Conservation (phyloP, 257 asterid genomes). For the Capsicum pubescens region DNA sequence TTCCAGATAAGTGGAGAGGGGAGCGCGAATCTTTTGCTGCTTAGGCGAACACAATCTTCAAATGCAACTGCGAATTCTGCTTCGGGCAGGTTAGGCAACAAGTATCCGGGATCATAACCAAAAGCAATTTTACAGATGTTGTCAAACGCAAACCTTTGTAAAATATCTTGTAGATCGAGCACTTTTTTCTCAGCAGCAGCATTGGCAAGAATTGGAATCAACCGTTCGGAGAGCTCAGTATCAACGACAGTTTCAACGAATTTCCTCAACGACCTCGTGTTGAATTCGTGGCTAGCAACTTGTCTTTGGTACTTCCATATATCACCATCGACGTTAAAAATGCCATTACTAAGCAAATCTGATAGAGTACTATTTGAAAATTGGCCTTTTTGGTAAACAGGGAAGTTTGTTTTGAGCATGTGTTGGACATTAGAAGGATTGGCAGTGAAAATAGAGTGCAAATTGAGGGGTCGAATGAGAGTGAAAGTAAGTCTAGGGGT, state of each 20-base stretch:
- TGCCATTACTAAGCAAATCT: slow-evolving; percentile 72
- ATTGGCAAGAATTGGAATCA: slow-evolving; percentile 47
- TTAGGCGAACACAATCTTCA: slow-evolving; percentile 43
- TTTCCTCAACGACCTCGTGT: slow-evolving; percentile 53
- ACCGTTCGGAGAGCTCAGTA: slow-evolving; percentile 46
- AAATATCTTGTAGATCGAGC: slow-evolving; percentile 63
- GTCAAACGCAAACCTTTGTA: slow-evolving; percentile 74
- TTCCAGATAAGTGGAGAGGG: slow-evolving; percentile 52
- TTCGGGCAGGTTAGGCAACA: slow-evolving; percentile 52
- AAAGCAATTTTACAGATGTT: slow-evolving; percentile 69
- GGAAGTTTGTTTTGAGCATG: slow-evolving; percentile 61
- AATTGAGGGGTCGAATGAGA: slow-evolving; percentile 61
- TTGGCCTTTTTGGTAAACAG: slow-evolving; percentile 46
- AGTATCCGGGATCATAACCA: slow-evolving; percentile 63
- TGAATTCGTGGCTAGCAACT: slow-evolving; percentile 67
- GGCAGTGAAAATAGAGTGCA: slow-evolving; percentile 56
- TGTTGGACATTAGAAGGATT: slow-evolving; percentile 68
- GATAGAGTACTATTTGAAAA: not conserved
- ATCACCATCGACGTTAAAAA: slow-evolving; percentile 64
- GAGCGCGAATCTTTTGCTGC: slow-evolving; percentile 42
- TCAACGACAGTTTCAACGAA: slow-evolving; percentile 66
- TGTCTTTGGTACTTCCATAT: slow-evolving; percentile 68
- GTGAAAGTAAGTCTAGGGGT: slow-evolving; percentile 60
- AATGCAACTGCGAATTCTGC: slow-evolving; percentile 54
- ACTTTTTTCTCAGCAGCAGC: slow-evolving; percentile 36